These are phyloP conservation scores for Mimosa pudica DNA, from an alignment of 306 rosid genomes.

Conservation along the genomic window DNA sequence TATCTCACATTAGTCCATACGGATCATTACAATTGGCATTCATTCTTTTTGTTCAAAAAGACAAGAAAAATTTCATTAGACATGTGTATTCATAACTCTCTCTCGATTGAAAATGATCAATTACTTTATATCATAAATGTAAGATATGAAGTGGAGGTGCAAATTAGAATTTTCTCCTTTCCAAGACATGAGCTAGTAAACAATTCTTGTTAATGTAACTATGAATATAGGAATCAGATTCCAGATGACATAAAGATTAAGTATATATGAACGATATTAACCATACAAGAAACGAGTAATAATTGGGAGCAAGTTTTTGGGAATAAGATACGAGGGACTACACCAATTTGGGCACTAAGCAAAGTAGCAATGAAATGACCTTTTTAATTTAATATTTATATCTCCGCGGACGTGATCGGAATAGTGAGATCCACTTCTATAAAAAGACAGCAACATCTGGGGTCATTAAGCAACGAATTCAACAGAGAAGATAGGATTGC, in stretches of 20 bases:
- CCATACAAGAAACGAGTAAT: background rate
- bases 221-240: background rate
- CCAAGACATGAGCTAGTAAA: background rate
- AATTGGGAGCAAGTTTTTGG: background rate
- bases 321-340: background rate
- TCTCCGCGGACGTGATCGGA: background rate
- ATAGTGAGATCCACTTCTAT: background rate
- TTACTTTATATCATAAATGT: background rate
- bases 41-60: too few species aligned
- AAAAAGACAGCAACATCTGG: background rate
- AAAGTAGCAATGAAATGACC: background rate
- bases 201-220: background rate
- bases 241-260: background rate
- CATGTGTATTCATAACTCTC: too few species aligned
- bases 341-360: background rate
- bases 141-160: background rate
- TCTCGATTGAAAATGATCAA: background rate
- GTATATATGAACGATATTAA: background rate
- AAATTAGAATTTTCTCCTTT: background rate
- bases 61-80: background rate
- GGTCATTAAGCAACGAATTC: background rate
- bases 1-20: background rate
- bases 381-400: too few species aligned
- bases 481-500: background rate
- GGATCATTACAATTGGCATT: background rate